A percentile compares a stretch with the other conserved stretches of the same genome.
Conservation (phyloP, 768 basidiomycete genomes). For the Collybia nuda region DNA sequence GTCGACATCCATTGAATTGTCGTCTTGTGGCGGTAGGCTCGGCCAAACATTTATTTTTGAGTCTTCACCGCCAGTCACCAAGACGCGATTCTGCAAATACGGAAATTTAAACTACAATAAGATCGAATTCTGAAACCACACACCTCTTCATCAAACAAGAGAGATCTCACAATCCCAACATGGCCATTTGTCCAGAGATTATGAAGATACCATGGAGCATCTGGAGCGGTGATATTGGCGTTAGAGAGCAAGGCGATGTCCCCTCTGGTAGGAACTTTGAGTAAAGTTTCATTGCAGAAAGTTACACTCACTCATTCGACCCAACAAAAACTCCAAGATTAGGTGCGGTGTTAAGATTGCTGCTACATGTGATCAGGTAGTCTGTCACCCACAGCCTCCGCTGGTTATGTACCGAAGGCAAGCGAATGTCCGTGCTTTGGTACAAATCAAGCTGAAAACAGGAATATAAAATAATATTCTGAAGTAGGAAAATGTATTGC, state of each 20-base stretch:
- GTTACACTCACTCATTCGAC: conserved; percentile 63
- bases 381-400: conserved; percentile 75
- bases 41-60: conserved; percentile 45
- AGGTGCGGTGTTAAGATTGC: conserved; percentile 24
- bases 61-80: conserved; percentile 55
- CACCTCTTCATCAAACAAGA: conserved; percentile 58
- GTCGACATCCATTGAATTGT: conserved; percentile 27
- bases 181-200: conserved; percentile 58
- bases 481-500: conserved; percentile 4
- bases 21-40: conserved; percentile 10
- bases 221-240: conserved; percentile 31
- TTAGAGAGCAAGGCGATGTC: conserved; percentile 57
- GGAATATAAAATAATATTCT: not conserved
- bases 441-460: conserved; percentile 55
- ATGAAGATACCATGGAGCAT: conserved; percentile 47
- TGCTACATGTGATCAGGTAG: conserved; percentile 62
- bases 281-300: not conserved
- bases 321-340: conserved; percentile 63
- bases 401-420: conserved; percentile 56
- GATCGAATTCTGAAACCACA: not conserved
- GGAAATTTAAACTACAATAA: not conserved
- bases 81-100: conserved; percentile 29
- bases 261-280: conserved; percentile 37
- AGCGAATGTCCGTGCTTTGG: conserved; percentile 61
- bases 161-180: conserved; percentile 52